Evolutionary conservation across 257 asterid genomes (phyloP), one percentile per base, ranked within the genome.

Genomic region (Gynochthodes officinalis): DNA sequence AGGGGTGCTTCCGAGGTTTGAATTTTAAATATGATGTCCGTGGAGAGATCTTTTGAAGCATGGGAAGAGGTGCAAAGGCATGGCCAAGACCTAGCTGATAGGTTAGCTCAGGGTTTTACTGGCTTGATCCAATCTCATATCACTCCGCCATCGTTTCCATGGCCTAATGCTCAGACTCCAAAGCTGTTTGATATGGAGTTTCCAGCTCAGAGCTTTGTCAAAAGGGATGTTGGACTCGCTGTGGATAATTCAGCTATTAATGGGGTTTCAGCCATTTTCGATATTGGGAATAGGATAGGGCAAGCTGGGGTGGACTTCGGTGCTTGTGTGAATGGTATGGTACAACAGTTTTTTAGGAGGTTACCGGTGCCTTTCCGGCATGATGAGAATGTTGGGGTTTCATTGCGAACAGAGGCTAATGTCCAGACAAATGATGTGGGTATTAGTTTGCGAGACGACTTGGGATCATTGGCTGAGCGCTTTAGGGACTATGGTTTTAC

Each of bases 1-100:
- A 32, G 33, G 61, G 43, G 28, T 27, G 60, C 28, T 67, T 44
- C 9, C 40, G 14, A 73, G 64, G 75, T 57, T 70, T 49, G 66
- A 79, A 66, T 12, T 72, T 23, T 19, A 75, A 78, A 40, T 72
- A 89, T 87, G 97, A 88, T 94, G 90, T 94, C 99, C 7, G 93
- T 90, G 71, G 99, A 94, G 85, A 84, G 99, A 81, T 86, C 98
- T 4, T 88, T 91, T 71, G 99, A 94, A 65, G 99, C 97, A 18
- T 94, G 99, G 99, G 99, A 94, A 79, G 99, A 94, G 87, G 97
- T 91, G 76, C 99, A 94, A 86, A 86, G 98, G 70, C 99, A 94
- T 53, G 97, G 99, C 30, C 91, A 76, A 75, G 98, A 94, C 71
- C 82, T 91, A 40, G 99, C 98, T 5, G 99, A 91, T 76, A 89